Conservation (phyloP, 192 early-diverging fungal species). For the Coemansia sp. region DNA sequence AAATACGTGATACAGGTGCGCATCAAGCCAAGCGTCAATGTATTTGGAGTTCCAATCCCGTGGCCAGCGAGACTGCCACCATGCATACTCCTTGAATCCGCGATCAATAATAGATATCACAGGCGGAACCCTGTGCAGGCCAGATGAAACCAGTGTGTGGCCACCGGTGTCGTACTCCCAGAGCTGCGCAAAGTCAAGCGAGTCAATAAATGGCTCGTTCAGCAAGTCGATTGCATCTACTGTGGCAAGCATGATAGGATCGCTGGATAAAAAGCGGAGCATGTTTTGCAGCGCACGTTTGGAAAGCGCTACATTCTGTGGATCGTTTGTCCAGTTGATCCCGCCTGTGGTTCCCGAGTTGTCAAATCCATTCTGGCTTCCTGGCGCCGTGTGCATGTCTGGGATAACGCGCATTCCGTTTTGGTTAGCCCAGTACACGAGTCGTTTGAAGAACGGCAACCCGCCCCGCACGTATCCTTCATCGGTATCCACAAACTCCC, state of each 20-base stretch:
- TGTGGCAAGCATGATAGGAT: slow-evolving; percentile 37
- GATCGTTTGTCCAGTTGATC: slow-evolving; percentile 55
- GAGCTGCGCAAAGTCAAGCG: slow-evolving; percentile 45
- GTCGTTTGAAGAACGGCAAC: slow-evolving; percentile 47
- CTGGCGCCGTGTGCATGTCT: slow-evolving; percentile 62
- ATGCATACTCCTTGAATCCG: slow-evolving; percentile 51
- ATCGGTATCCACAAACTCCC: slow-evolving; percentile 60
- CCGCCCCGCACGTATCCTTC: slow-evolving; percentile 56
- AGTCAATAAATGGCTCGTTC: slow-evolving; percentile 50
- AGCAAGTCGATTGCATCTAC: slow-evolving; percentile 48
- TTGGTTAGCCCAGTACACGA: slow-evolving; percentile 58
- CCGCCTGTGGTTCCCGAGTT: slow-evolving; percentile 54
- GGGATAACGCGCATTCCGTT: slow-evolving; percentile 57
- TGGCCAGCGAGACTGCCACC: slow-evolving; percentile 53
- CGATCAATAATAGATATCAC: slow-evolving; percentile 48
- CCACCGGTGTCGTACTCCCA: slow-evolving; percentile 55
- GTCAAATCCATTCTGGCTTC: slow-evolving; percentile 63
- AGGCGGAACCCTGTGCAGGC: slow-evolving; percentile 32
- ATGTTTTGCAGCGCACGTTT: slow-evolving; percentile 56
- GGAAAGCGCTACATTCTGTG: slow-evolving; percentile 55
- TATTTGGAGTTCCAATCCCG: slow-evolving; percentile 50
- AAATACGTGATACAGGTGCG: slow-evolving; percentile 57
- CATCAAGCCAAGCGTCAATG: slow-evolving; percentile 48
- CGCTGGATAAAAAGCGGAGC: slow-evolving; percentile 58
- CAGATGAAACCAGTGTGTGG: slow-evolving; percentile 31